Conservation (phyloP, 129 eudicot genomes). For the Oenanthe sinensis region DNA sequence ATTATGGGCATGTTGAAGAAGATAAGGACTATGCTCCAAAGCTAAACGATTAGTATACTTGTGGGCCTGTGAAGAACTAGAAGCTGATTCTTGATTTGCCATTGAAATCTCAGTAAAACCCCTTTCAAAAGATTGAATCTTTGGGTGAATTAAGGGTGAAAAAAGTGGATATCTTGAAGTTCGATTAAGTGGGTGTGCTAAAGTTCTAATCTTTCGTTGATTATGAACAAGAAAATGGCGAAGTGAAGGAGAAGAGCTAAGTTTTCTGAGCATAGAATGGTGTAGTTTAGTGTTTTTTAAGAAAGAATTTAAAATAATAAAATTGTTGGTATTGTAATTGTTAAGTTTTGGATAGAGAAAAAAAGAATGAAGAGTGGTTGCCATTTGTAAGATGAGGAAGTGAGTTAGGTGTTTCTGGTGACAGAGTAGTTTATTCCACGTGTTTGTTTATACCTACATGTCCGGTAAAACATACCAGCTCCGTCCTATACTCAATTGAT, state of each 20-base stretch:
- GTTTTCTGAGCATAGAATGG: slow-evolving; percentile 34
- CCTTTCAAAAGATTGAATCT: slow-evolving; percentile 28
- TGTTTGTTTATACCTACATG: neutral
- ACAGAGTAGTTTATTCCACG: neutral
- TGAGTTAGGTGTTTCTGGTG: slow-evolving; percentile 16
- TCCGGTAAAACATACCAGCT: too few species aligned
- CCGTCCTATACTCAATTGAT: too few species aligned
- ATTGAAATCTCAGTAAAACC: slow-evolving; percentile 28
- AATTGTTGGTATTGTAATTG: neutral
- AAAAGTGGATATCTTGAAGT: slow-evolving; percentile 21
- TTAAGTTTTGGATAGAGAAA: slow-evolving; percentile 8
- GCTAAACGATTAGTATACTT: slow-evolving; percentile 84
- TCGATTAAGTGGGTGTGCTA: neutral
- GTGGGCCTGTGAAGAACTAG: slow-evolving; percentile 34
- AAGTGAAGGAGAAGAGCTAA: slow-evolving; percentile 25
- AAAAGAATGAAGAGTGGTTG: slow-evolving; percentile 23
- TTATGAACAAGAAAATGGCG: slow-evolving; percentile 12
- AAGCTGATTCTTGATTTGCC: slow-evolving; percentile 50
- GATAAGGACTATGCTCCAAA: slow-evolving; percentile 89
- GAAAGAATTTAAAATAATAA: neutral
- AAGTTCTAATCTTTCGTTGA: slow-evolving; percentile 1
- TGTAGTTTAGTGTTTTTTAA: neutral
- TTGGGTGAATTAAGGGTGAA: slow-evolving; percentile 18
- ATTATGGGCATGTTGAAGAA: slow-evolving; percentile 98
- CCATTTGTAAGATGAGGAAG: slow-evolving; percentile 30